Evolutionary conservation across 1,284 basidiomycete species (phyloP), one percentile per base, ranked within the genome.

Genomic region (Sporisorium reilianum): DNA sequence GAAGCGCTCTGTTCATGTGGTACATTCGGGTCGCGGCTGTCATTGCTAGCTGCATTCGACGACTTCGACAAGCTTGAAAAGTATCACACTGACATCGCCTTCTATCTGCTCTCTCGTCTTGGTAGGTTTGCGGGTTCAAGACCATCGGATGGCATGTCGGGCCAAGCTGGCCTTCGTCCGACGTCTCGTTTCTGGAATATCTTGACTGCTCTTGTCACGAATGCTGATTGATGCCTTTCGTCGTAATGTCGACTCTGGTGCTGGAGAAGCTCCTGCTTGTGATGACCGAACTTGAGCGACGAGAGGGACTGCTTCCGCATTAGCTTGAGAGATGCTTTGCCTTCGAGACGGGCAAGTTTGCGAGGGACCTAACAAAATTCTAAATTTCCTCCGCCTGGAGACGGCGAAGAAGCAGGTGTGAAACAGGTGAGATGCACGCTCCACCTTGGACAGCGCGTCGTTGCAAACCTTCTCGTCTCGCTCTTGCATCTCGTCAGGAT

Each of bases 341-440:
- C 3, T 5, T 9, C 16, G 25, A 25, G 42, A 44, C 7, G 44
- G 26, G 45, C 23, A n/a, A 14, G 42, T 26, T 10, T n/a, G 26
- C 3, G 45, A 7, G 8, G 7, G 18, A 18, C 20, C 46, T 48
- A 48, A 48, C 46, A 48, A n/a, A 48, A 20, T 5, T 30, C 26
- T 20, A 5, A 16, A 48, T 26, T 30, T 46, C 30, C 28, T 48
- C 10, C 26, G 28, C 18, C 9, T 16, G 5, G 26, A 48, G 28
- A 26, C 10, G n/a, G 10, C 26, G 28, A 30, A 48, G 46, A 48
- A 48, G 18, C 26, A 20, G 11, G 14, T 9, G n/a, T n/a, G n/a
- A n/a, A n/a, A n/a, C n/a, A n/a, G n/a, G n/a, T n/a, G n/a, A n/a
- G 28, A 48, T 32, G 46, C 46, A 48, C 45, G 45, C 44, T 26